Conservation (phyloP, 1,139 yeast species). For the Nakaseomyces bracarensis region DNA sequence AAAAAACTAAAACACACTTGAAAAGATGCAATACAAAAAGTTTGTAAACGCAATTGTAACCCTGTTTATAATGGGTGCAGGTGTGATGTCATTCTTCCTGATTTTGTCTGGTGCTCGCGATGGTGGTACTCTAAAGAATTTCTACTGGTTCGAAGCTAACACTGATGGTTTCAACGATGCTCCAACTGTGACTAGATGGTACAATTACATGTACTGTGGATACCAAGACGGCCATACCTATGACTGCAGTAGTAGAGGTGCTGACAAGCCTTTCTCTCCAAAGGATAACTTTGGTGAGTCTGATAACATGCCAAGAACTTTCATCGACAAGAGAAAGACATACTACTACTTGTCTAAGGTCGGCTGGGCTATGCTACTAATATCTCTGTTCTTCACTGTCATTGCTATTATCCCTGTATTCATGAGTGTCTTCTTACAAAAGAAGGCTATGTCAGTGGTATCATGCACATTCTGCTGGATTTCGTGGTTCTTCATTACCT, state of each 20-base stretch:
- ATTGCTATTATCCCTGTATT: conserved; percentile 37
- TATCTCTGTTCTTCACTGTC: conserved; percentile 50
- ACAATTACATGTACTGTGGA: conserved; percentile 58
- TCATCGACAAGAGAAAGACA: conserved; percentile 39
- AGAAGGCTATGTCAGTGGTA: conserved; percentile 34
- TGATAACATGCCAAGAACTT: conserved; percentile 44
- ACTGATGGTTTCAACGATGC: conserved; percentile 50
- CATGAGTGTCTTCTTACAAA: conserved; percentile 13
- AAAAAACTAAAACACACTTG: neutral
- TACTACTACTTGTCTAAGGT: conserved; percentile 59
- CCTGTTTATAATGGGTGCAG: conserved; percentile 33
- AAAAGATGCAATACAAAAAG: conserved; percentile 15
- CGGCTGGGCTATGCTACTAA: conserved; percentile 59
- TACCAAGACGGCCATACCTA: conserved; percentile 32
- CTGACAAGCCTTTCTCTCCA: conserved; percentile 63
- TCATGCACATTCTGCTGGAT: conserved; percentile 34
- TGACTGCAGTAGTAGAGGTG: conserved; percentile 20
- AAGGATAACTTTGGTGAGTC: conserved; percentile 56
- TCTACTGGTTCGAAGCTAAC: conserved; percentile 67
- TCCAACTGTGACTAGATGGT: conserved; percentile 51
- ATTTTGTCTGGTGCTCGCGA: conserved; percentile 54
- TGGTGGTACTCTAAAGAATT: conserved; percentile 41
- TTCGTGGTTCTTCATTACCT: conserved; percentile 45
- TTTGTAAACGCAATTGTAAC: conserved; percentile 26
- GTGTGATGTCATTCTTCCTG: conserved; percentile 51